These are phyloP conservation scores for Colletotrichum salicis DNA, from an alignment of 2,329 filamentous ascomycete genomes.

Conservation along the genomic window DNA sequence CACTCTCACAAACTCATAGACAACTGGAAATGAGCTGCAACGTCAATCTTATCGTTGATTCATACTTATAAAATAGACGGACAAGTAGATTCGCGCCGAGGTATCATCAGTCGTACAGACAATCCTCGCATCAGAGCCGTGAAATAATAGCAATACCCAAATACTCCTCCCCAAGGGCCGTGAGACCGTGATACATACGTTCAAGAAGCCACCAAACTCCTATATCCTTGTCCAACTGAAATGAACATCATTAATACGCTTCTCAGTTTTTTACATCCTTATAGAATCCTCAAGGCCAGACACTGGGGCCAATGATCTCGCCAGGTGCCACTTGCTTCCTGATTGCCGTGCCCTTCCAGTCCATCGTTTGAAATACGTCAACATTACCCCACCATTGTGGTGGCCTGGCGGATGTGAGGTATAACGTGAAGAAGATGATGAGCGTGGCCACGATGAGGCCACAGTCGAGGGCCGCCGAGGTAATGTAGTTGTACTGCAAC, in stretches of 20 bases:
- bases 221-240: conserved; percentile 6
- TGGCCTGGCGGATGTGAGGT: conserved; percentile 64
- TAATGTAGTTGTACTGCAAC: conserved; percentile 82
- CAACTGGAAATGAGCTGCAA: background rate
- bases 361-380: conserved; percentile 57
- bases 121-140: conserved; percentile 17
- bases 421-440: conserved; percentile 76
- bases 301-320: conserved; percentile 62
- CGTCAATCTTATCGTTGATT: conserved; percentile 5
- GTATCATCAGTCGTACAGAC: conserved; percentile 31
- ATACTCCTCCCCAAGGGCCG: conserved; percentile 16
- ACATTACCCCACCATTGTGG: conserved; percentile 73
- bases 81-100: conserved; percentile 20
- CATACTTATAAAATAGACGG: conserved; percentile 15
- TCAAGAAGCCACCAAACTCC: conserved; percentile 30
- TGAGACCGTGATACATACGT: conserved; percentile 11
- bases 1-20: too few relatives aligned
- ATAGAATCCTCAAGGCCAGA: conserved; percentile 52
- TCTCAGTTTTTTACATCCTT: background rate
- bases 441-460: conserved; percentile 74
- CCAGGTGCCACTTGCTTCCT: conserved; percentile 53
- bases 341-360: conserved; percentile 56
- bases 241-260: conserved; percentile 19
- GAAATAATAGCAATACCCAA: conserved; percentile 11
- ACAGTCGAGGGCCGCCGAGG: conserved; percentile 76